Conservation (phyloP, 768 basidiomycete species). For the Jaapia argillacea region DNA sequence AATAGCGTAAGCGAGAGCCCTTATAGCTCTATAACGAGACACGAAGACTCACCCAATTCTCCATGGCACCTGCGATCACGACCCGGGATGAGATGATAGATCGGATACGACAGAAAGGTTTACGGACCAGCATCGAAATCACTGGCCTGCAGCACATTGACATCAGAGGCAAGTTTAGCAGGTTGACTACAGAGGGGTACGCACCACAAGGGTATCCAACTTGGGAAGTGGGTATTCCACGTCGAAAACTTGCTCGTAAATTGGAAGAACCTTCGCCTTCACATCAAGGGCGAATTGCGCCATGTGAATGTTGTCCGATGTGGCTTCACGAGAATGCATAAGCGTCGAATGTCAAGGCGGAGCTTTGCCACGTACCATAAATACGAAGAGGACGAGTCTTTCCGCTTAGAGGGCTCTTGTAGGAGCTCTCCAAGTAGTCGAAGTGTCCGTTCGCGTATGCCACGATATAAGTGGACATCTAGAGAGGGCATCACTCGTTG, state of each 20-base stretch:
- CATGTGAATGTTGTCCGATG: slow-evolving; percentile 73
- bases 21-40: neutral
- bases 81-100: too few relatives aligned
- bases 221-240: slow-evolving; percentile 91
- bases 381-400: slow-evolving; percentile 76
- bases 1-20: neutral
- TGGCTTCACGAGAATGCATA: slow-evolving; percentile 35
- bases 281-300: slow-evolving; percentile 84
- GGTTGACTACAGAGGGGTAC: too few relatives aligned
- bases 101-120: neutral
- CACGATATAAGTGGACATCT: slow-evolving; percentile 85
- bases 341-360: neutral
- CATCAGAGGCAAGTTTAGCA: too few relatives aligned
- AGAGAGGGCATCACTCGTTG: too few relatives aligned
- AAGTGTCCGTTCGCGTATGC: slow-evolving; percentile 83
- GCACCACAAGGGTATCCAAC: slow-evolving; percentile 88
- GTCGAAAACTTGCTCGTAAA: slow-evolving; percentile 91
- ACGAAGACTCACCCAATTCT: slow-evolving; percentile 57
- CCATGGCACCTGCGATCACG: slow-evolving; percentile 92
- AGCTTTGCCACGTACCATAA: slow-evolving; percentile 43
- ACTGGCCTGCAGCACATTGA: too few relatives aligned
- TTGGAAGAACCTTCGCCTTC: slow-evolving; percentile 67
- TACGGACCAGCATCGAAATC: slow-evolving; percentile 77
- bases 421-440: slow-evolving; percentile 60
- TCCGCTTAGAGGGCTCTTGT: slow-evolving; percentile 70